Evolutionary conservation across 768 basidiomycete species (phyloP), one percentile per base, ranked within the genome.

Genomic region (Tylopilus sp.): DNA sequence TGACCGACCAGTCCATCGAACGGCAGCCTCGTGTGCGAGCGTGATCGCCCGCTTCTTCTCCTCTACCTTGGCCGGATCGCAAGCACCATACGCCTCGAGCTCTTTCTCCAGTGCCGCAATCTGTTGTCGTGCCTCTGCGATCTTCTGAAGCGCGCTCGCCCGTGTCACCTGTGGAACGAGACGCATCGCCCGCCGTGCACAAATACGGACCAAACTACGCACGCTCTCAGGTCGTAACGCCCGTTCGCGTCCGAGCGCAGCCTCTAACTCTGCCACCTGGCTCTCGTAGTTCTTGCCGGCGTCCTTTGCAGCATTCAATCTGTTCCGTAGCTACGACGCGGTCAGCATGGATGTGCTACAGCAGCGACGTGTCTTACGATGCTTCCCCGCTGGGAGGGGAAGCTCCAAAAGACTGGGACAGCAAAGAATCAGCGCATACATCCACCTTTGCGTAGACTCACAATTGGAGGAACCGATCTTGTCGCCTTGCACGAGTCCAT

Each of bases 391-490:
- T 94, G 90, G 1, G 91, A 93, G 16, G 93, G 93, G 67, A 97
- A 96, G 63, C 90, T 90, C 94, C 94, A 97, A 69, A 91, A 96
- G 72, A 95, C 93, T 95, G 21, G 30, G 30, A 19, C 16, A 19
- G 2, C 42, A 43, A 38, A 57, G 53, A 42, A 48, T 51, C 38
- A 50, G 50, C 64, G 68, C 57, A 69, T 63, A 61, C 51, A 63
- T 45, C 17, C 54, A 50, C 41, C 52, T 45, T 26, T 8, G 1
- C 54, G 41, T 10, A 17, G 19, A 71, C 86, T 61, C 66, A 92
- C 94, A 97, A 66, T 96, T 97, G 4, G 91, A 92, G 10, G 93
- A 89, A 29, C 94, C 94, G 52, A 96, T 94, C 72, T 98, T 98
- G 70, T 98, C 95, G 41, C 76, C 76, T 64, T 89, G 84, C 22